A percentile compares a stretch with the other conserved stretches of the same genome.
phyloP scores from a whole-genome alignment of 2,329 filamentous ascomycete genomes.

The Pseudocercospora cruenta region DNA sequence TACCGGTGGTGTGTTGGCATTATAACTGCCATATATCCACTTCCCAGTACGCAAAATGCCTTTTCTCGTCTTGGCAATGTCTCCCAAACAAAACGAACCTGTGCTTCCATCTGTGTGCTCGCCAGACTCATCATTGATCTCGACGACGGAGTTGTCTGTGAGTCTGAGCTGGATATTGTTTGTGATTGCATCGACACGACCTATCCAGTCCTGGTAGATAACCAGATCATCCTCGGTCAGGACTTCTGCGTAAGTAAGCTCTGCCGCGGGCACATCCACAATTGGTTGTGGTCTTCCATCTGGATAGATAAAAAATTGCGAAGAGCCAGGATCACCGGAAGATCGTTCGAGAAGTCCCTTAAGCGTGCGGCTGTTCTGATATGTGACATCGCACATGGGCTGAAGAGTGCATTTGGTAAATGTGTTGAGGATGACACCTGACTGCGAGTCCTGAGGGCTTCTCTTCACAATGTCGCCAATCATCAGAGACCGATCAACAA shows the following conservation, averaged over 20 bases:
- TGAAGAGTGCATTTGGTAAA: constrained; percentile 51
- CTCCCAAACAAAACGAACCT: constrained; percentile 49
- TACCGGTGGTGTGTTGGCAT: constrained; percentile 52
- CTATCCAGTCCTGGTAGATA: constrained; percentile 60
- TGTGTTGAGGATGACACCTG: constrained; percentile 58
- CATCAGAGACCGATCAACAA: constrained; percentile 58
- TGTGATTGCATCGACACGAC: constrained; percentile 54
- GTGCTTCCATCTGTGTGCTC: constrained; percentile 39
- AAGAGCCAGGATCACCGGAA: constrained; percentile 15
- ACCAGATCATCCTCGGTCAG: constrained; percentile 57
- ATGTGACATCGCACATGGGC: constrained; percentile 35
- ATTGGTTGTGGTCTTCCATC: constrained; percentile 27
- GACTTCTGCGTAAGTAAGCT: constrained; percentile 35
- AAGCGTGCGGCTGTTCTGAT: constrained; percentile 22
- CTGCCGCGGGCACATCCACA: constrained; percentile 36
- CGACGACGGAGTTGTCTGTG: constrained; percentile 58
- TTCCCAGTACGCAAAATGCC: constrained; percentile 55
- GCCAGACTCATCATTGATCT: constrained; percentile 50
- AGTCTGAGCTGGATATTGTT: constrained; percentile 57
- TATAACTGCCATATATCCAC: constrained; percentile 58
- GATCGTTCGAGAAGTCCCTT: constrained; percentile 32
- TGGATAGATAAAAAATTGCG: constrained; percentile 22
- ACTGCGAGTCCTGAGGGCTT: constrained; percentile 52
- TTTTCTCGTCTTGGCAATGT: constrained; percentile 57
- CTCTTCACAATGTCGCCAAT: constrained; percentile 61